Percentiles rank a stretch among this genome's conserved stretches.
These are phyloP conservation scores for Tagetes erecta DNA, from an alignment of 129 eudicot species.

Conservation along the genomic window DNA sequence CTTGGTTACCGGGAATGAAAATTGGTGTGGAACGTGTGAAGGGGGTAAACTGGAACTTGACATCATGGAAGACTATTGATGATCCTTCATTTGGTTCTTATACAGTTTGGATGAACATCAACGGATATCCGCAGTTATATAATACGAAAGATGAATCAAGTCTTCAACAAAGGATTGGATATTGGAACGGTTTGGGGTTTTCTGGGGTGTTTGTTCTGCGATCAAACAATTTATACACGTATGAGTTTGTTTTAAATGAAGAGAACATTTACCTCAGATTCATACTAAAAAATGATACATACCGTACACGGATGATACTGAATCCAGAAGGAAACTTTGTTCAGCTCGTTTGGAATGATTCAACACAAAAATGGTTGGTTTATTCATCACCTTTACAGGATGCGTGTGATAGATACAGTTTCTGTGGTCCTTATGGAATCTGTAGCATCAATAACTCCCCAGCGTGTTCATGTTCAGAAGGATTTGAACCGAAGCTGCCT, in stretches of 20 bases:
- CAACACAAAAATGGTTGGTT: neutral
- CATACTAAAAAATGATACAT: neutral
- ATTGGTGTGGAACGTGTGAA: neutral
- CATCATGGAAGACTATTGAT: conserved; percentile 3
- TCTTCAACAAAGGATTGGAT: conserved; percentile 20
- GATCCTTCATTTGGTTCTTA: conserved; percentile 22
- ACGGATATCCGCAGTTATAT: conserved; percentile 30
- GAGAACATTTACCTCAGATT: conserved; percentile 18
- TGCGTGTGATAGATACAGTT: neutral
- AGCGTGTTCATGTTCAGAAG: conserved; percentile 28
- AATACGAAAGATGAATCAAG: neutral
- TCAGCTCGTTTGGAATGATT: neutral
- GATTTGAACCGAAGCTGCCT: conserved; percentile 32
- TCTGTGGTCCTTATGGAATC: conserved; percentile 32
- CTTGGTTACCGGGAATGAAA: conserved; percentile 15
- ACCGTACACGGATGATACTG: conserved; percentile 24
- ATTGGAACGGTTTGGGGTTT: conserved; percentile 42
- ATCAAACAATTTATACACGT: neutral
- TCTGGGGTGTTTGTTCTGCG: conserved; percentile 4
- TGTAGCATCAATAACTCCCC: neutral
- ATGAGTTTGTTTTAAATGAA: conserved; percentile 7
- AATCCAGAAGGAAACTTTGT: neutral
- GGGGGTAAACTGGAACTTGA: neutral
- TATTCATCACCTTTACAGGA: neutral
- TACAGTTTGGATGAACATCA: conserved; percentile 3